These are phyloP conservation scores for Sugiyamaella americana DNA, from an alignment of 805 yeast species.

Conservation along the genomic window DNA sequence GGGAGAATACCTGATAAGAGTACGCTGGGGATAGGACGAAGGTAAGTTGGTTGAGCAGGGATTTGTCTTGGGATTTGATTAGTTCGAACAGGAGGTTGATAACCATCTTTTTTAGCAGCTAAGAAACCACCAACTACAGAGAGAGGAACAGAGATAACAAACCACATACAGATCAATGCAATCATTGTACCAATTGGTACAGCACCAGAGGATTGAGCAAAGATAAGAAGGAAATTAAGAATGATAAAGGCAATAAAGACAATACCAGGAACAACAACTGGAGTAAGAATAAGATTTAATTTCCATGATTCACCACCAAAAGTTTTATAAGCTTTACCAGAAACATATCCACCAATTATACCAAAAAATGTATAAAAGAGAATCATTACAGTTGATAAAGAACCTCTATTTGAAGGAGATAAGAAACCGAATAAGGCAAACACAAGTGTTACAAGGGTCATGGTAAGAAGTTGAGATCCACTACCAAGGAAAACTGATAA, in stretches of 20 bases:
- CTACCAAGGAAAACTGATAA: conserved; percentile 81
- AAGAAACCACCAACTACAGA: conserved; percentile 77
- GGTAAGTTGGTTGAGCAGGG: conserved; percentile 83
- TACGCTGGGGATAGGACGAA: conserved; percentile 60
- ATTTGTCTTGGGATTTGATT: conserved; percentile 96
- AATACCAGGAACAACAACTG: conserved; percentile 75
- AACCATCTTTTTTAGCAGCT: conserved; percentile 56
- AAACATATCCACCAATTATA: conserved; percentile 76
- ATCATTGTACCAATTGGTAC: conserved; percentile 87
- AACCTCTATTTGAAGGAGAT: conserved; percentile 93
- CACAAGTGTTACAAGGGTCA: conserved; percentile 63
- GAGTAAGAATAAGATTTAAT: conserved; percentile 74
- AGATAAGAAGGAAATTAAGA: conserved; percentile 75
- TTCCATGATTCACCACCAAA: conserved; percentile 94
- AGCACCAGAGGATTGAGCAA: conserved; percentile 83
- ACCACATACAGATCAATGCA: conserved; percentile 80
- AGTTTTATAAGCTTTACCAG: conserved; percentile 77
- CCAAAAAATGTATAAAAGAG: conserved; percentile 77
- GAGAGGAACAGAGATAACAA: conserved; percentile 74
- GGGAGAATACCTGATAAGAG: conserved; percentile 86
- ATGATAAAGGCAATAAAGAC: conserved; percentile 58
- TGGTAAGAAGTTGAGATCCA: conserved; percentile 76
- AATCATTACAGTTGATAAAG: conserved; percentile 85
- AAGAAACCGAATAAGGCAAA: conserved; percentile 86
- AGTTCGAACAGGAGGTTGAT: conserved; percentile 75